Conservation (phyloP, 805 yeast genomes). For the Myxozyma monticola region DNA sequence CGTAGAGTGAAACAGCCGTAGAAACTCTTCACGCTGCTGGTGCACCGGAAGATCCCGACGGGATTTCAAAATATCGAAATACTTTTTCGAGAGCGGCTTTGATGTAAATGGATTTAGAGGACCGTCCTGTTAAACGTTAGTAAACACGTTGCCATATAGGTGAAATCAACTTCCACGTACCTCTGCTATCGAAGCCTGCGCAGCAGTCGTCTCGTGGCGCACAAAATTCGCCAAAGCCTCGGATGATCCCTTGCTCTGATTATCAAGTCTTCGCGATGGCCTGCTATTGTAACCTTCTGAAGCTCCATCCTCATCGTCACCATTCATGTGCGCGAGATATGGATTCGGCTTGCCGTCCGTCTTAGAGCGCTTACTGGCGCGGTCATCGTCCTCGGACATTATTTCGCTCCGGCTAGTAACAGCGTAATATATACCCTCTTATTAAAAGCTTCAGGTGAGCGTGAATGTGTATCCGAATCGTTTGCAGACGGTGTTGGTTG, state of each 20-base stretch:
- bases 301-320: slow-evolving; percentile 9
- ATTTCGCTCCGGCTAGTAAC: too few species aligned
- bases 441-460: too few species aligned
- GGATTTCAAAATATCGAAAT: slow-evolving; percentile 71
- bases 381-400: slow-evolving; percentile 19
- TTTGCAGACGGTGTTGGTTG: too few species aligned
- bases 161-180: slow-evolving; percentile 14
- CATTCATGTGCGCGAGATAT: slow-evolving; percentile 38
- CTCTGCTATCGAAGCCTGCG: slow-evolving; percentile 40
- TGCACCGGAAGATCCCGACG: slow-evolving; percentile 93
- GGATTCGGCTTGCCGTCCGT: slow-evolving; percentile 33
- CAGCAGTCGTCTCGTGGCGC: slow-evolving; percentile 40
- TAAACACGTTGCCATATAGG: background rate
- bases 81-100: slow-evolving; percentile 56
- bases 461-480: too few species aligned
- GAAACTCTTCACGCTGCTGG: slow-evolving; percentile 85
- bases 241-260: background rate
- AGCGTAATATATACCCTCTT: too few species aligned
- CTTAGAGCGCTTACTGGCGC: slow-evolving; percentile 21
- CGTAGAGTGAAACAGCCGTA: slow-evolving; percentile 75
- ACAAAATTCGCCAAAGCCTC: slow-evolving; percentile 18
- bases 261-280: background rate
- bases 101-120: slow-evolving; percentile 80
- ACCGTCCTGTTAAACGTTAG: slow-evolving; percentile 43
- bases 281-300: background rate